Evolutionary conservation across 1,284 basidiomycete species (phyloP).

Genomic region (Puccinia polysora): DNA sequence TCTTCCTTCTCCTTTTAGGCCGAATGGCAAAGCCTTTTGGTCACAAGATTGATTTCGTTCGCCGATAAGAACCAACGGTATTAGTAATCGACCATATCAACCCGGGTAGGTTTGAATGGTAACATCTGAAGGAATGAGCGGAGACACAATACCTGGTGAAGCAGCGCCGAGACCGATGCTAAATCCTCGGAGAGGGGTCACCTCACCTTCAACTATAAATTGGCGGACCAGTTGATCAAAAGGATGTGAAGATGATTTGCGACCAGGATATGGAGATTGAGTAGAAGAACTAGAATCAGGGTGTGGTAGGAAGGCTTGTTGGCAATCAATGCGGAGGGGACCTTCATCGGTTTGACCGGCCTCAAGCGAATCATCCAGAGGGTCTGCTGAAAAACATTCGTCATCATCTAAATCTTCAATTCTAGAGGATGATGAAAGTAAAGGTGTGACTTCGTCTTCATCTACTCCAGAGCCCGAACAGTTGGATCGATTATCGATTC

Average conservation of each 20-base stretch:
- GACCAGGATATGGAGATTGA: too few relatives aligned
- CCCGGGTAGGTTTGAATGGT: neutral
- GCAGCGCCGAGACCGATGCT: conserved; percentile 36
- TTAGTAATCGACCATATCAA: too few relatives aligned
- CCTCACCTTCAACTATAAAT: conserved; percentile 23
- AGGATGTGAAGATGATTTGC: conserved; percentile 8
- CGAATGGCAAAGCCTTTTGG: conserved; percentile 36
- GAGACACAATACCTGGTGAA: conserved; percentile 17
- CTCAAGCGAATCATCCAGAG: neutral
- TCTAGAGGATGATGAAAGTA: conserved; percentile 1
- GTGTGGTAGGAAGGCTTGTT: neutral
- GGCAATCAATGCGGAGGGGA: neutral
- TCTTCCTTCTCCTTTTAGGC: conserved; percentile 14
- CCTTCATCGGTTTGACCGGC: neutral
- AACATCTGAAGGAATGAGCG: neutral
- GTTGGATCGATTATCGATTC: neutral
- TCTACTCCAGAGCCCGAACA: neutral
- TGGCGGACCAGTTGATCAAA: conserved; percentile 17
- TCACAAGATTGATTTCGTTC: too few relatives aligned
- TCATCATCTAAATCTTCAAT: conserved; percentile 3
- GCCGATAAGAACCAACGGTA: too few relatives aligned
- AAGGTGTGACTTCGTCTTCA: conserved; percentile 11
- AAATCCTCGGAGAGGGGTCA: conserved; percentile 23
- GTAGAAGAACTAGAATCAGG: neutral
- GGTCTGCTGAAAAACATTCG: neutral